Conservation (phyloP, 805 yeast genomes). For the Komagataella mondaviorum region DNA sequence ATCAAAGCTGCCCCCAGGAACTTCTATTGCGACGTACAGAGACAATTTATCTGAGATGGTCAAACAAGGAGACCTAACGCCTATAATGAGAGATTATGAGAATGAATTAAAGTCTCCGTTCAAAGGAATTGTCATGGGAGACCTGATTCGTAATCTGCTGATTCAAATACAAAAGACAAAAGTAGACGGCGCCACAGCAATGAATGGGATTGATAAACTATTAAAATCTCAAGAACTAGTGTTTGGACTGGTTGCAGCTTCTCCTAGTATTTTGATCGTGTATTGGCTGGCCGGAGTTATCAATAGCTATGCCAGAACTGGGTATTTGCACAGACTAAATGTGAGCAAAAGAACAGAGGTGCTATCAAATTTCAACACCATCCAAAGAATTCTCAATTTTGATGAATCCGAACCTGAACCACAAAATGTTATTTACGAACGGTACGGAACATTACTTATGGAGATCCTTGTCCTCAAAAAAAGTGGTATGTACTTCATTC, state of each 20-base stretch:
- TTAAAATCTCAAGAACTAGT: constrained; percentile 86
- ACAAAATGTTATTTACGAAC: constrained; percentile 17
- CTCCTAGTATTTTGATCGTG: constrained; percentile 58
- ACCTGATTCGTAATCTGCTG: constrained; percentile 59
- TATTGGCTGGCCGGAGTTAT: constrained; percentile 26
- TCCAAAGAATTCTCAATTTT: constrained; percentile 34
- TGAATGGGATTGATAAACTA: constrained; percentile 81
- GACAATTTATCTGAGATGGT: constrained; percentile 31
- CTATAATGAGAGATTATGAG: constrained; percentile 74
- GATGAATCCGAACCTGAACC: constrained; percentile 2
- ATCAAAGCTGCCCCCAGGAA: neutral
- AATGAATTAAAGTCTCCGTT: constrained; percentile 59
- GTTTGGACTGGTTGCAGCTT: constrained; percentile 83
- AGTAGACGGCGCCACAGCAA: constrained; percentile 87
- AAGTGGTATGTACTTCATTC: constrained; percentile 35
- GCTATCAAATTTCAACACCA: neutral
- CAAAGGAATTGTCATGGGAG: constrained; percentile 48
- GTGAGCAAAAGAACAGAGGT: constrained; percentile 10
- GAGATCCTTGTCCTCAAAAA: constrained; percentile 47
- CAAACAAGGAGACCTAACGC: constrained; percentile 63
- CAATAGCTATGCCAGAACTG: constrained; percentile 19
- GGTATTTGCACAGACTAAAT: constrained; percentile 19
- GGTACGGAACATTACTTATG: constrained; percentile 51
- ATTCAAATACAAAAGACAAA: constrained; percentile 94
- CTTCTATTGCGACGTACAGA: constrained; percentile 5